phyloP scores from a whole-genome alignment of 2,329 filamentous ascomycete genomes.

The Moelleriella libera region DNA sequence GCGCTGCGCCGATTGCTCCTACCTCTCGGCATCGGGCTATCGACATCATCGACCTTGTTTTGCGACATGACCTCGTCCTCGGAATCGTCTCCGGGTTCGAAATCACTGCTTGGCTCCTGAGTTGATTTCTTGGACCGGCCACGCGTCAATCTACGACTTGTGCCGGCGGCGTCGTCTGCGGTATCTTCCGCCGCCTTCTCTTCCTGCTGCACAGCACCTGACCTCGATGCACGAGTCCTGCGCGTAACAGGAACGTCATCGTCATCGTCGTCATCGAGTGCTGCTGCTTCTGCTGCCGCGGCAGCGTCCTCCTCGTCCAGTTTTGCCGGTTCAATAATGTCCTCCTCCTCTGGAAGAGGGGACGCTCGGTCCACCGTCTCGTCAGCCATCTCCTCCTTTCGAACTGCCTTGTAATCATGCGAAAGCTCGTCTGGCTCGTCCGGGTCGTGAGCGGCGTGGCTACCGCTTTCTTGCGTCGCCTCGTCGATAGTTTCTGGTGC shows the following conservation, averaged over 20 bases:
- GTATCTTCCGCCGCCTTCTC: slow-evolving; percentile 12
- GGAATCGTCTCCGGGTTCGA: slow-evolving; percentile 45
- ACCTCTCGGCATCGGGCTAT: slow-evolving; percentile 36
- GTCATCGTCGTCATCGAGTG: slow-evolving; percentile 28
- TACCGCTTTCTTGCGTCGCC: slow-evolving; percentile 37
- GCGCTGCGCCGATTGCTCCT: slow-evolving; percentile 23
- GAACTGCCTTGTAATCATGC: slow-evolving; percentile 13
- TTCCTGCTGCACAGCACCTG: slow-evolving; percentile 16
- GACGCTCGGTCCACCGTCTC: slow-evolving; percentile 14
- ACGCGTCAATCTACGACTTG: slow-evolving; percentile 31
- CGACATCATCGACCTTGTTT: slow-evolving; percentile 27
- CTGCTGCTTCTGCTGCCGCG: slow-evolving; percentile 11
- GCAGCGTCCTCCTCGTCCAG: slow-evolving; percentile 10
- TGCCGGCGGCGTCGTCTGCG: slow-evolving; percentile 15
- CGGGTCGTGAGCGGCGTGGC: slow-evolving; percentile 14
- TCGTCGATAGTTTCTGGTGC: slow-evolving; percentile 35
- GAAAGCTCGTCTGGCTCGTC: slow-evolving; percentile 24
- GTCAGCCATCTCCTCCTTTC: slow-evolving; percentile 15
- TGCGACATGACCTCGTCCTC: slow-evolving; percentile 37
- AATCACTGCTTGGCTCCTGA: slow-evolving; percentile 45
- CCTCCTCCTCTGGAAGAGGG: slow-evolving; percentile 6
- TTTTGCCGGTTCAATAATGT: slow-evolving; percentile 10
- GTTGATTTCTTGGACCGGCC: slow-evolving; percentile 28
- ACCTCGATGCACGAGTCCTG: slow-evolving; percentile 25
- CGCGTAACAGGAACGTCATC: slow-evolving; percentile 35